phyloP scores from a whole-genome alignment of 1,284 basidiomycete genomes.

The Porogramme epimiltina region DNA sequence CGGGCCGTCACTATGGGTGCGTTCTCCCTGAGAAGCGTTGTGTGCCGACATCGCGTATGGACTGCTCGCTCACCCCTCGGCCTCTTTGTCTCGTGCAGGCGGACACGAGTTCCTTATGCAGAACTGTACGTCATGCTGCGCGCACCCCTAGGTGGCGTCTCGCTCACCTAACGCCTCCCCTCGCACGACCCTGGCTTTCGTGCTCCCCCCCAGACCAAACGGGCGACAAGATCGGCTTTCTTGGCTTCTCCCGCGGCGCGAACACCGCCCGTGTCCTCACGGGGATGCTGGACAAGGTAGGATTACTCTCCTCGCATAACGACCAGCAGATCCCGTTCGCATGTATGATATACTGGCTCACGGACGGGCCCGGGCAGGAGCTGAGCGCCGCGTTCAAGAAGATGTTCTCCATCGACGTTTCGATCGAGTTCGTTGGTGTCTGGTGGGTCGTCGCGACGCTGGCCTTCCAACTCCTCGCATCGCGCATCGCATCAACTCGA shows the following conservation, averaged over 20 bases:
- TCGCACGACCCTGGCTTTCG: too few species aligned
- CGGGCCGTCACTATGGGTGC: slow-evolving; percentile 54
- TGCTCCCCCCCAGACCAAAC: slow-evolving; percentile 40
- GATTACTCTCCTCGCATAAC: slow-evolving; percentile 55
- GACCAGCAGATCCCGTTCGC: slow-evolving; percentile 49
- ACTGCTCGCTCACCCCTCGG: too few species aligned
- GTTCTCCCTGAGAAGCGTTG: slow-evolving; percentile 15
- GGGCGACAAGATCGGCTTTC: slow-evolving; percentile 58
- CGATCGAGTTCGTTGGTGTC: slow-evolving; percentile 54
- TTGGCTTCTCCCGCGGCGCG: slow-evolving; percentile 70
- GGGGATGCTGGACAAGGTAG: slow-evolving; percentile 57
- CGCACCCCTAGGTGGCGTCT: neutral
- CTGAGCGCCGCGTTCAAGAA: slow-evolving; percentile 43
- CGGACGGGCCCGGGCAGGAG: slow-evolving; percentile 35
- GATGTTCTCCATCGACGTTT: slow-evolving; percentile 47
- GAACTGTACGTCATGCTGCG: slow-evolving; percentile 43
- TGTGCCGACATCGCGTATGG: too few species aligned
- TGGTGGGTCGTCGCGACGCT: too few species aligned
- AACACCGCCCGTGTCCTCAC: slow-evolving; percentile 55
- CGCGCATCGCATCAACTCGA: neutral
- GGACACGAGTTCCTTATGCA: slow-evolving; percentile 70
- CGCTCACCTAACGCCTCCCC: neutral
- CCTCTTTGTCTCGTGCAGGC: slow-evolving; percentile 31
- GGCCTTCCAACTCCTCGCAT: too few species aligned
- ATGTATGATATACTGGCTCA: slow-evolving; percentile 41